Evolutionary conservation across 2,329 filamentous ascomycete species (phyloP).

Genomic region (Alternaria sp.): DNA sequence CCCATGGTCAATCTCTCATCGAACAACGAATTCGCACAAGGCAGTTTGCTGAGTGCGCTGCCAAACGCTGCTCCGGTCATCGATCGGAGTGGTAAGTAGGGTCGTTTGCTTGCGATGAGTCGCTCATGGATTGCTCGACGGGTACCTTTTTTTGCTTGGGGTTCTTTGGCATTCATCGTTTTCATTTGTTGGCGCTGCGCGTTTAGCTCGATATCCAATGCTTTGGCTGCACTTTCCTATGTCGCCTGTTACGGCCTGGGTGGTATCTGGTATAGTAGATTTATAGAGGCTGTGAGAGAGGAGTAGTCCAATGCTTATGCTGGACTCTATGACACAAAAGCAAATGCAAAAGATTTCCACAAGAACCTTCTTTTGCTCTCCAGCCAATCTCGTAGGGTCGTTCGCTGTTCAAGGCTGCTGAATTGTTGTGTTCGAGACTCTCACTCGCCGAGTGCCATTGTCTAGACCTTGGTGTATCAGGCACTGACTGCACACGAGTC

Average conservation of each 20-base stretch:
- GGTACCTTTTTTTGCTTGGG: background rate
- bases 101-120: background rate
- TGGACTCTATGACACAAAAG: background rate
- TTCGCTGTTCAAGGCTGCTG: background rate
- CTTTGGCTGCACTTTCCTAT: background rate
- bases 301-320: background rate
- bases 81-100: conserved; percentile 43
- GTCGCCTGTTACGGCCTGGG: background rate
- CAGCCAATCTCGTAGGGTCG: background rate
- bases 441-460: background rate
- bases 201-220: conserved; percentile 1
- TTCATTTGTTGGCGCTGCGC: background rate
- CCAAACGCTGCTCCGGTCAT: conserved; percentile 46
- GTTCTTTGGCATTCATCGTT: background rate
- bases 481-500: background rate
- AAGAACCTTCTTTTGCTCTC: background rate
- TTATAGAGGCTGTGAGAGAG: background rate
- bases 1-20: conserved; percentile 55
- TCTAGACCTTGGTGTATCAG: background rate
- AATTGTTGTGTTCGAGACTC: background rate
- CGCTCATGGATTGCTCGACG: background rate
- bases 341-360: background rate
- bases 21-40: conserved; percentile 52
- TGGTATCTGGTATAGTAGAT: conserved; percentile 1
- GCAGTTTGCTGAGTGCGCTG: conserved; percentile 57